Percentiles rank a stretch among this genome's conserved stretches.
phyloP scores from a whole-genome alignment of 768 basidiomycete species.

The Pleurotus ostreatus region DNA sequence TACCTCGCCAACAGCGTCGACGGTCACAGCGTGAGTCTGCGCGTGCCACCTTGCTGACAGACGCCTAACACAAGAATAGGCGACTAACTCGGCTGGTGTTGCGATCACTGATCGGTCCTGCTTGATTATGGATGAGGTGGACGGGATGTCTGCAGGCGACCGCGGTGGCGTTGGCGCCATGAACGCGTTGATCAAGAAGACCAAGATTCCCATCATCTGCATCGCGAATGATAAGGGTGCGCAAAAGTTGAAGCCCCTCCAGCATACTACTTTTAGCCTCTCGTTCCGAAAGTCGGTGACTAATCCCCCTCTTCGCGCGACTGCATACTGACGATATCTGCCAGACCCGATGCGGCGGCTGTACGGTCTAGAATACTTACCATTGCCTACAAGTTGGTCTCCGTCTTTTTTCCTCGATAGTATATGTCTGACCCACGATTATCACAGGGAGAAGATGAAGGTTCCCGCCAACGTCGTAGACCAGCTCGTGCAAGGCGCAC shows the following conservation, averaged over 20 bases:
- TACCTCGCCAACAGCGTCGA: conserved; percentile 65
- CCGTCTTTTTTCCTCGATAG: not conserved
- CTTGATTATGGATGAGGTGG: conserved; percentile 99
- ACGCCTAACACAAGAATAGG: conserved; percentile 25
- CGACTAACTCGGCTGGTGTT: conserved; percentile 66
- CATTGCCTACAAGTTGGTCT: conserved; percentile 81
- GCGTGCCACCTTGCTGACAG: not conserved
- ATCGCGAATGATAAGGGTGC: conserved; percentile 89
- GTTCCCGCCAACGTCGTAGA: conserved; percentile 90
- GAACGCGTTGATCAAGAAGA: conserved; percentile 69
- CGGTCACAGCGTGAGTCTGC: conserved; percentile 11
- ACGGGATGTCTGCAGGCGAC: conserved; percentile 98
- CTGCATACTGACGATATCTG: not conserved
- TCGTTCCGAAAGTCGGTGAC: conserved; percentile 62
- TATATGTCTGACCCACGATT: not conserved
- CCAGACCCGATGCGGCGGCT: conserved; percentile 70
- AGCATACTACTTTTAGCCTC: conserved; percentile 66
- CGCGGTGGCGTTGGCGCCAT: conserved; percentile 94
- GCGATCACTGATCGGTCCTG: conserved; percentile 76
- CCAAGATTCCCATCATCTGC: conserved; percentile 91
- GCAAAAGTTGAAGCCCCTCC: conserved; percentile 90
- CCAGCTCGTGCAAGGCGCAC: conserved; percentile 82
- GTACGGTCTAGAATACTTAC: conserved; percentile 86
- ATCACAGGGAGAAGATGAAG: conserved; percentile 84
- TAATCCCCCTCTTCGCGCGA: not conserved